Base-by-base conservation (phyloP, 805 yeast species). In the Brettanomyces naardenensis region DNA sequence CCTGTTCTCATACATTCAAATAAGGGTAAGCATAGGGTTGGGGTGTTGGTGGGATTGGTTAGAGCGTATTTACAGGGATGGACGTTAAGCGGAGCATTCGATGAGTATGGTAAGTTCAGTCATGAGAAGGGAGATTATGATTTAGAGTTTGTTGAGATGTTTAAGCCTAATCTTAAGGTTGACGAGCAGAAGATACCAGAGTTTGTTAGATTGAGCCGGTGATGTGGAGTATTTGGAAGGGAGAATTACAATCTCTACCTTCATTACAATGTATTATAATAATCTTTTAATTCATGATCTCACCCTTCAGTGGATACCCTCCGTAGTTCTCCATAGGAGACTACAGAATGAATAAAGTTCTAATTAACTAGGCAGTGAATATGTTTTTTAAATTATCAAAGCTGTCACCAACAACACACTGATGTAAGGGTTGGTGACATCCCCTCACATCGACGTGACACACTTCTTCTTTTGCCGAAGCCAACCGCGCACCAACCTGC, bases 1-100 rank as follows among this genome's bases (percentile, higher is more conserved):
- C 98, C 98, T 1, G 76, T 90, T 10, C 65, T 90, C 40, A 73
- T 90, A 10, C 97, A 92, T 57, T 87, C 96, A 3, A 87, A 92
- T 59, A 90, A 90, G 63, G 98, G 98, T n/a, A 92, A 92, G 58
- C 98, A 90, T 56, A 62, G 98, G 31, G 89, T 87, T 3, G 97
- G 97, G 0, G 89, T 92, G 1, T 66, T 89, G 30, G 94, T 89
- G n/a, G 98, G 96, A 0, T 69, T 87, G 22, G 78, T 90, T 71
- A 64, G 98, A 35, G 87, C 86, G 53, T 57, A 82, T 37, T 62
- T 88, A 33, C 96, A 88, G 59, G 94, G 94, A 2, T 90, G 98
- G 98, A 78, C 92, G 41, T 68, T 86, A 50, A 80, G 95, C 37
- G 95, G 96, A 2, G 81, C 87, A 5, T 92, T 87, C 58, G 96